Evolutionary conservation across 1,284 basidiomycete genomes (phyloP), one percentile per base, ranked within the genome.

Genomic region (Moesziomyces parantarcticus): DNA sequence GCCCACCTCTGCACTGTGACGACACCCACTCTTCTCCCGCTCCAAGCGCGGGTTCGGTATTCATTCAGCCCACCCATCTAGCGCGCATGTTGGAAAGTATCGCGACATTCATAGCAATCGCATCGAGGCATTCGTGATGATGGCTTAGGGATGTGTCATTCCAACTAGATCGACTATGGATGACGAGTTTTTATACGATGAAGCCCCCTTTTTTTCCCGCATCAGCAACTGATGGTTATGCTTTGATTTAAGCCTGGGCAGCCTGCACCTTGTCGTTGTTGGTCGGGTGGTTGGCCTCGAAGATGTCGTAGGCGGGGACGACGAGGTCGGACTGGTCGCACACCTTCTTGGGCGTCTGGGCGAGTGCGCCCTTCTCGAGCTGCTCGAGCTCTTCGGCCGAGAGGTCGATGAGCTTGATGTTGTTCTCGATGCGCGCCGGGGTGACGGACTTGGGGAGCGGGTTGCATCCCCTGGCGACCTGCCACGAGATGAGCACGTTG

Each of bases 321-420:
- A 78, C 71, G 44, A 75, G 66, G 40, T 78, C 74, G 43, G 59
- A 61, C 65, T 78, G 76, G 58, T 78, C 76, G 62, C 76, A 78
- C 47, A 78, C 76, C 58, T 69, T 68, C 57, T 70, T 74, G 45
- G 63, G 56, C n/a, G 56, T 55, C 56, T 76, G 68, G 18, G 65
- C 59, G 54, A 60, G 47, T 20, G 90, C 90, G 1, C 88, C 89
- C 45, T 68, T 55, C 65, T 78, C 74, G 36, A 75, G 56, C 34
- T 70, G 41, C 40, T 75, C 58, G 43, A 73, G 42, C 58, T 76
- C 67, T 20, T 89, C 88, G 59, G 88, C 78, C 72, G 85, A 86
- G 40, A 92, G 86, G 73, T 88, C 86, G 62, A 71, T 39, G 36
- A 74, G 66, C 58, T 74, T 77, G 50, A 78, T 48, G 51, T 77